Evolutionary conservation across 768 basidiomycete genomes (phyloP).

Genomic region (Obba rivulosa): DNA sequence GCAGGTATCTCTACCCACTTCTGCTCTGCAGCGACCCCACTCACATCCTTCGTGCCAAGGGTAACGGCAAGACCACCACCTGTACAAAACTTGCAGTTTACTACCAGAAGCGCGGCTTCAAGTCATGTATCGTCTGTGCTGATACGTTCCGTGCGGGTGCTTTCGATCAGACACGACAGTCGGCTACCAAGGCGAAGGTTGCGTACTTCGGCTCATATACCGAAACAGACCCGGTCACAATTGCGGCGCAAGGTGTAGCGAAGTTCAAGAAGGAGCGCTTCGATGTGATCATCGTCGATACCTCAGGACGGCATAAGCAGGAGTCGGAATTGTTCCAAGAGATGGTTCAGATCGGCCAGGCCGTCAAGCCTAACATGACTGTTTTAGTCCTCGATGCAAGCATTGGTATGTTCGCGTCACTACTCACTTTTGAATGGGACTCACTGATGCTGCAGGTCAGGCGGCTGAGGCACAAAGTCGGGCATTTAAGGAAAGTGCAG

Average conservation of each 20-base stretch:
- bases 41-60: conserved; percentile 39
- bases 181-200: conserved; percentile 97
- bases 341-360: conserved; percentile 94
- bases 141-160: conserved; percentile 99
- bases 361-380: conserved; percentile 95
- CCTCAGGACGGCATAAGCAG: conserved; percentile 94
- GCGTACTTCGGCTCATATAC: conserved; percentile 99
- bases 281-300: conserved; percentile 98
- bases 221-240: conserved; percentile 94
- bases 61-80: conserved; percentile 98
- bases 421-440: not conserved
- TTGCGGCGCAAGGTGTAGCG: conserved; percentile 88
- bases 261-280: conserved; percentile 99
- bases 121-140: conserved; percentile 95
- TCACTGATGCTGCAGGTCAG: conserved; percentile 51
- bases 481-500: conserved; percentile 96
- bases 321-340: conserved; percentile 95
- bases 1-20: conserved; percentile 51
- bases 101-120: conserved; percentile 95
- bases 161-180: conserved; percentile 98
- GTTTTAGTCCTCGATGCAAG: conserved; percentile 94
- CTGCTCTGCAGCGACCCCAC: not conserved
- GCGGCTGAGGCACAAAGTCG: conserved; percentile 94
- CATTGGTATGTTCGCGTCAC: conserved; percentile 53
- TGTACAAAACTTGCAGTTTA: conserved; percentile 98